Conservation (phyloP, 129 eudicot species). For the Dittrichia graveolens region DNA sequence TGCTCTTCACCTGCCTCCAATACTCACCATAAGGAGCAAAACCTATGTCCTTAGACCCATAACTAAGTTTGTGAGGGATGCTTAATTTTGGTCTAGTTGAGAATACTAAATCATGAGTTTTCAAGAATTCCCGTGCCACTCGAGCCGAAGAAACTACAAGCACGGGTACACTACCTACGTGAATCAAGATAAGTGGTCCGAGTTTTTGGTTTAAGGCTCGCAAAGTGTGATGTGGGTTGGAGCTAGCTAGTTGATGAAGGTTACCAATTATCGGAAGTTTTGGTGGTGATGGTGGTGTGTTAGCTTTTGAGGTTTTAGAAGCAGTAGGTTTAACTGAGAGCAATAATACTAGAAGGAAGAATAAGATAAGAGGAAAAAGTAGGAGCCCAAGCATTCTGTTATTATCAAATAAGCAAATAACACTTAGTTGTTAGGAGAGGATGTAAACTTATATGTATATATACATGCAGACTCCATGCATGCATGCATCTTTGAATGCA, state of each 20-base stretch:
- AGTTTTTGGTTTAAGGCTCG: slow-evolving; percentile 32
- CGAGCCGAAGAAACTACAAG: slow-evolving; percentile 9
- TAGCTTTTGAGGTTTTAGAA: slow-evolving; percentile 1
- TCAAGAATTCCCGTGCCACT: slow-evolving; percentile 30
- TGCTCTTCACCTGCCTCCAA: slow-evolving; percentile 46
- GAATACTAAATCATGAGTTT: slow-evolving; percentile 42
- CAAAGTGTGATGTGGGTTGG: slow-evolving; percentile 27
- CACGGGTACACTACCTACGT: slow-evolving; percentile 27
- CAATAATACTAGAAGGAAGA: not conserved
- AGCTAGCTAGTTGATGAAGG: slow-evolving; percentile 47
- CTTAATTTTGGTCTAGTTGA: slow-evolving; percentile 31
- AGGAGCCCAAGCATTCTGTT: slow-evolving; percentile 6
- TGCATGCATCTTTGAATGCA: too few relatives aligned
- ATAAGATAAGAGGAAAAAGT: not conserved
- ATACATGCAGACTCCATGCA: too few relatives aligned
- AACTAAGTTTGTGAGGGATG: slow-evolving; percentile 15
- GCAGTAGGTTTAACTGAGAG: slow-evolving; percentile 24
- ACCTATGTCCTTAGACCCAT: slow-evolving; percentile 29
- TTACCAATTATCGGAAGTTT: slow-evolving; percentile 50
- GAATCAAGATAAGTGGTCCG: slow-evolving; percentile 46
- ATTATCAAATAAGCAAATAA: too few relatives aligned
- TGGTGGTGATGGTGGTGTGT: slow-evolving; percentile 40
- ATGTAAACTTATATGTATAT: too few relatives aligned
- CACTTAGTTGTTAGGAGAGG: too few relatives aligned
- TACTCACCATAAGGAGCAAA: slow-evolving; percentile 30